Evolutionary conservation across 1,284 basidiomycete species (phyloP), one percentile per base, ranked within the genome.

Genomic region (Thecaphora thlaspeos): DNA sequence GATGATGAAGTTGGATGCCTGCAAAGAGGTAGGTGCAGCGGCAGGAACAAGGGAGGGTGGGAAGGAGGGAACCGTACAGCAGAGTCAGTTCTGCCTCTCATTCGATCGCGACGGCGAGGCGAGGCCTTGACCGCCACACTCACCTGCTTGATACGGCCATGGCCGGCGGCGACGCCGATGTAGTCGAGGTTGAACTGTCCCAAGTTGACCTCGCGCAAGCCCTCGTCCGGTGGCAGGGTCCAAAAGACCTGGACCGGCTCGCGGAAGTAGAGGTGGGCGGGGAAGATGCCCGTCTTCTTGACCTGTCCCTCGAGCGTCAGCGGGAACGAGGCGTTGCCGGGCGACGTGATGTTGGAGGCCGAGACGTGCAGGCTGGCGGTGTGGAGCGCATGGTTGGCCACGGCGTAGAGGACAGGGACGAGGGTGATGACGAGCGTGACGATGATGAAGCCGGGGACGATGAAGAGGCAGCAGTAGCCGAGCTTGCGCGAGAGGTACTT

Each of bases 271-370:
- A 79, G 49, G 28, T 74, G 71, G 30, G 78, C 78, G 10, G 78
- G 78, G 67, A 79, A 79, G 38, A 79, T 73, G 48, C 78, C 78
- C 43, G 72, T 69, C 58, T 79, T 79, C 55, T 69, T 71, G 39
- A 68, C 70, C 45, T 75, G 73, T 52, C 77, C 78, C 37, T 74
- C 62, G 46, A 79, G 66, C 5, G 75, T 70, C 43, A 79, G 61
- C 14, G 71, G 60, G 61, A 79, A 79, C 19, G 65, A 64, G 23
- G 64, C 57, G 62, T 79, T 77, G 44, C 49, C 45, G 5, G 71
- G 64, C 0, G 36, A 3, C 17, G 78, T 79, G 60, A 79, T 70
- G 63, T 79, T 79, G 55, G 76, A 73, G 22, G 60, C 43, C 41
- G 72, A 52, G 43, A 79, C 68, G 51, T 74, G 70, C 19, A 79